Base-by-base conservation (phyloP, 345 rosid species). In the Hirschfeldia incana region DNA sequence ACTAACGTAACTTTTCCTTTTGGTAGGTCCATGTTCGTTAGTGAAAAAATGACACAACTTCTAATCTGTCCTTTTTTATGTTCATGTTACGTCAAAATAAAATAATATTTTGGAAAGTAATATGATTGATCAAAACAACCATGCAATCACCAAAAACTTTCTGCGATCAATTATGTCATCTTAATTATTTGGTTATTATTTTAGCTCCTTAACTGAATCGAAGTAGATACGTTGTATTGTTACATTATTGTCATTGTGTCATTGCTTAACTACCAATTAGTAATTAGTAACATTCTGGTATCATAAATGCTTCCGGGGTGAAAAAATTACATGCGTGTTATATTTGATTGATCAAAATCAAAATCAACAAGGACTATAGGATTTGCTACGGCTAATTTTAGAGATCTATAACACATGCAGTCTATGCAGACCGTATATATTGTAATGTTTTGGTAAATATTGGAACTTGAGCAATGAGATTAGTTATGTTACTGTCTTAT, bases 1-100 rank as follows among this genome's bases (percentile, higher is more conserved):
- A n/a, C 10, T 53, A 53, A 61, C 70, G 58, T 26, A 44, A 64
- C 4, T 64, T 51, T 53, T 57, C 16, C 2, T 42, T 8, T 51
- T 16, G 59, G 67, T 72, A 65, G 72, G 34, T 28, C 77, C 62
- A 65, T 65, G 67, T 65, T 78, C 62, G 37, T 77, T 64, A 28
- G 66, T 63, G n/a, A 63, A 34, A 60, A 65, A 16, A 10, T 27
- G 59, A 7, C 59, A 53, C 49, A 78, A 21, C 61, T 65, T 65
- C 67, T 57, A 77, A 70, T 51, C 16, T 39, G 34, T 46, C 32
- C 15, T 59, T 60, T 49, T 53, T 34, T 67, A 32, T 53, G 46
- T 74, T 26, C 59, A 72, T 33, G 33, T 61, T 73, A 73, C 65
- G 70, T 29, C 16, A 9, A 53, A 17, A 55, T 58, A 57, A 65